Evolutionary conservation across 257 asterid species (phyloP).

Genomic region (Lycium ferocissimum): DNA sequence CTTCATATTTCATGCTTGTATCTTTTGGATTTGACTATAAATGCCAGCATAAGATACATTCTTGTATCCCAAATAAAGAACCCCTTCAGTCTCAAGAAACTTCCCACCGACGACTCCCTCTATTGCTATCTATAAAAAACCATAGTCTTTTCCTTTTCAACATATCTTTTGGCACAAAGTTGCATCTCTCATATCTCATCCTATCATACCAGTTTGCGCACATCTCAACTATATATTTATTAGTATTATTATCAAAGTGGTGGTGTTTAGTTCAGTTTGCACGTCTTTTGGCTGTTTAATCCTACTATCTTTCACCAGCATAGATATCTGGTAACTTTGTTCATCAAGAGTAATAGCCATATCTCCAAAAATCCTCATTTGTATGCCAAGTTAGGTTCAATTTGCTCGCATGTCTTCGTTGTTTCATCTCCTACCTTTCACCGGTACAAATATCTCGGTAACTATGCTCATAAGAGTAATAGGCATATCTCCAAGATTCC

Average conservation of each 20-base stretch:
- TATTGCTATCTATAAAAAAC: conserved; percentile 1
- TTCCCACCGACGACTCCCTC: conserved; percentile 29
- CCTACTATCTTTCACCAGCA: background rate
- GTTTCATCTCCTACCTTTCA: no score
- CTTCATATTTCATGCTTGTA: conserved; percentile 19
- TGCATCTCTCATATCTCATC: no score
- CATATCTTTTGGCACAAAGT: background rate
- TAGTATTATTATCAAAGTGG: no score
- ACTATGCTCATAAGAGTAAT: background rate
- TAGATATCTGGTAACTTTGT: background rate
- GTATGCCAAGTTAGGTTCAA: background rate
- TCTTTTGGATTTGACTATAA: background rate
- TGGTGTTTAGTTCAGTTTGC: background rate
- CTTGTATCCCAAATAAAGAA: conserved; percentile 14
- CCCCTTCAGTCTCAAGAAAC: conserved; percentile 29
- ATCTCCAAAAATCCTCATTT: background rate
- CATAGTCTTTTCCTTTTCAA: background rate
- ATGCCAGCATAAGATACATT: background rate
- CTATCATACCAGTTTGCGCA: background rate
- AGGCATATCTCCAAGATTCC: background rate
- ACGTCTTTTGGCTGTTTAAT: background rate
- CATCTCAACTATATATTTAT: background rate
- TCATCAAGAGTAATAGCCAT: background rate
- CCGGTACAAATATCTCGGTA: no score
- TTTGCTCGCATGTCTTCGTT: background rate